Conservation (phyloP, 495 filamentous ascomycete genomes). For the Aspergillus baeticus region DNA sequence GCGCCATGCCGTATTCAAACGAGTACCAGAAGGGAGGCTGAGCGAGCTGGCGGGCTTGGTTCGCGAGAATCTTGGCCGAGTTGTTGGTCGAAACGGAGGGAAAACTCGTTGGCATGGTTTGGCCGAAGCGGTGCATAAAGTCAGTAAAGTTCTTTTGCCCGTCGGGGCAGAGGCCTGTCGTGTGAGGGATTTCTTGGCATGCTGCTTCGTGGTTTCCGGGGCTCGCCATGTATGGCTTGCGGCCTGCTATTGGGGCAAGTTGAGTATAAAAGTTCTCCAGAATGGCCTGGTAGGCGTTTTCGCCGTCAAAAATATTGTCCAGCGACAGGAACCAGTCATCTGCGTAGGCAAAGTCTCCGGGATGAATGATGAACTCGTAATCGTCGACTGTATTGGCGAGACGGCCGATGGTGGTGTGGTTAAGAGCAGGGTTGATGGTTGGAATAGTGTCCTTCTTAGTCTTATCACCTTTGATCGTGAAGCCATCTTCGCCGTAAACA, state of each 20-base stretch:
- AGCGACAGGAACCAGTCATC: conserved; percentile 49
- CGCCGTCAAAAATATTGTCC: conserved; percentile 37
- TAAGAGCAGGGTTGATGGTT: conserved; percentile 51
- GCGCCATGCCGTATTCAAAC: conserved; percentile 61
- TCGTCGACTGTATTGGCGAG: conserved; percentile 53
- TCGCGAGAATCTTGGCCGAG: conserved; percentile 44
- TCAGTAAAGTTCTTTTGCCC: conserved; percentile 63
- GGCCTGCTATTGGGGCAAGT: conserved; percentile 41
- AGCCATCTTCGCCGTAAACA: conserved; percentile 57
- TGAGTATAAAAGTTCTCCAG: conserved; percentile 56
- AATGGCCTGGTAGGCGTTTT: conserved; percentile 51
- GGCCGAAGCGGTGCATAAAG: conserved; percentile 54
- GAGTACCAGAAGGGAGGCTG: conserved; percentile 66
- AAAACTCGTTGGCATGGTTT: conserved; percentile 50
- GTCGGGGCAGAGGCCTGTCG: conserved; percentile 45
- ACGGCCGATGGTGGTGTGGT: conserved; percentile 60
- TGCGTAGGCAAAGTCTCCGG: conserved; percentile 54
- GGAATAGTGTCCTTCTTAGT: conserved; percentile 55
- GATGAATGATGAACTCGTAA: conserved; percentile 61
- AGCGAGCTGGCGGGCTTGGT: conserved; percentile 45
- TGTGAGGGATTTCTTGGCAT: conserved; percentile 44
- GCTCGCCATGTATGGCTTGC: conserved; percentile 54
- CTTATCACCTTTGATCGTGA: conserved; percentile 46
- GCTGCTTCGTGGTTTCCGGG: conserved; percentile 57
- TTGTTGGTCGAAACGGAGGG: conserved; percentile 45